These are phyloP conservation scores for Leccinum pachyderme DNA, from an alignment of 1,284 basidiomycete species.

Conservation along the genomic window DNA sequence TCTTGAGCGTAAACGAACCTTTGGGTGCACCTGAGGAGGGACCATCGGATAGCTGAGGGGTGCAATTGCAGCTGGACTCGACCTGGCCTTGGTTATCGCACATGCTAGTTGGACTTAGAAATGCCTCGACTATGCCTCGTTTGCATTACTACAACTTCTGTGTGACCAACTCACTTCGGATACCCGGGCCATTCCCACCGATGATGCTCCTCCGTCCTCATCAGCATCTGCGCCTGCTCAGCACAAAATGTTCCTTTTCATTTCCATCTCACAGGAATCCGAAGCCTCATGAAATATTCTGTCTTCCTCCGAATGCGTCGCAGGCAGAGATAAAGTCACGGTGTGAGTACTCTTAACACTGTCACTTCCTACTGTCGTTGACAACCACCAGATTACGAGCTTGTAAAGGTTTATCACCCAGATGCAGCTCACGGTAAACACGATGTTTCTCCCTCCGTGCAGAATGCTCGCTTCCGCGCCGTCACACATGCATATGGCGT, in stretches of 20 bases:
- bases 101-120: background rate
- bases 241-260: conserved; percentile 27
- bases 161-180: background rate
- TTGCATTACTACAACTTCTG: background rate
- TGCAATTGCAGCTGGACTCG: background rate
- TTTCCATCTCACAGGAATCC: conserved; percentile 44
- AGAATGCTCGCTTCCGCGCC: conserved; percentile 48
- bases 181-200: background rate
- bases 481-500: conserved; percentile 49
- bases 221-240: background rate
- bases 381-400: conserved; percentile 45
- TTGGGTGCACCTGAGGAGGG: background rate
- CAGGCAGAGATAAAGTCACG: conserved; percentile 49
- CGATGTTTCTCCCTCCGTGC: conserved; percentile 33
- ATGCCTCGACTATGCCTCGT: too few species aligned
- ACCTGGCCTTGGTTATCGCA: background rate
- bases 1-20: conserved; percentile 2
- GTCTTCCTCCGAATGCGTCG: conserved; percentile 43
- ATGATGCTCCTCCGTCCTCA: background rate
- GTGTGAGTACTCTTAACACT: conserved; percentile 37
- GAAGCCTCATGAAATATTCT: conserved; percentile 53
- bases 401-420: conserved; percentile 53
- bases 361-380: background rate
- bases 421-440: conserved; percentile 38
- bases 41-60: background rate